Evolutionary conservation across 441 rosid species (phyloP).

Genomic region (Eruca vesicaria): DNA sequence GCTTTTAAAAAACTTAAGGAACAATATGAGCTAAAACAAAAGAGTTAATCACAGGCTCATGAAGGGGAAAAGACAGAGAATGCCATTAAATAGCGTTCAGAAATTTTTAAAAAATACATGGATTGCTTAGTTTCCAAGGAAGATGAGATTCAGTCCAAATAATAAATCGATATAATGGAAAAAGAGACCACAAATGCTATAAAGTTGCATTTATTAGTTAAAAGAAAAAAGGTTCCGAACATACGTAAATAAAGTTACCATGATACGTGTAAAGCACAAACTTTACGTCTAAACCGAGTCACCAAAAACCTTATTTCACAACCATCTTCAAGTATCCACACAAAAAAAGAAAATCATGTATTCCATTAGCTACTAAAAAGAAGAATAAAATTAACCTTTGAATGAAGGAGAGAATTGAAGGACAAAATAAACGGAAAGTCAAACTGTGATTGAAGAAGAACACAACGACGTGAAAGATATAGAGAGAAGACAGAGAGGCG

Average conservation of each 20-base stretch:
- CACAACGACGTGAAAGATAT: background rate
- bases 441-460: background rate
- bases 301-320: background rate
- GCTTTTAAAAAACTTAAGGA: background rate
- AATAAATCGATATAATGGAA: constrained; percentile 4
- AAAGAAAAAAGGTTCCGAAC: background rate
- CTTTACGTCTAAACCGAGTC: background rate
- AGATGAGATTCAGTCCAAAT: constrained; percentile 11
- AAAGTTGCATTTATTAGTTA: constrained; percentile 5
- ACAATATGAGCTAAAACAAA: too few relatives aligned
- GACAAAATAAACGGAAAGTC: background rate
- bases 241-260: background rate
- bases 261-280: background rate
- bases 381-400: background rate
- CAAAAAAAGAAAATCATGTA: background rate
- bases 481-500: background rate
- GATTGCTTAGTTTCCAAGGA: constrained; percentile 18
- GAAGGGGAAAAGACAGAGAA: background rate
- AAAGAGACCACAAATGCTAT: background rate
- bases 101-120: background rate
- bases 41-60: too few relatives aligned
- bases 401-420: background rate
- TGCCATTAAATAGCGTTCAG: background rate
- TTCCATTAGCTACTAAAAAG: background rate
- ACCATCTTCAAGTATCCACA: background rate